A percentile compares a stretch with the other conserved stretches of the same genome.
These are phyloP conservation scores for Ceratocystis smalleyi DNA, from an alignment of 2,329 filamentous ascomycete species.

Conservation along the genomic window DNA sequence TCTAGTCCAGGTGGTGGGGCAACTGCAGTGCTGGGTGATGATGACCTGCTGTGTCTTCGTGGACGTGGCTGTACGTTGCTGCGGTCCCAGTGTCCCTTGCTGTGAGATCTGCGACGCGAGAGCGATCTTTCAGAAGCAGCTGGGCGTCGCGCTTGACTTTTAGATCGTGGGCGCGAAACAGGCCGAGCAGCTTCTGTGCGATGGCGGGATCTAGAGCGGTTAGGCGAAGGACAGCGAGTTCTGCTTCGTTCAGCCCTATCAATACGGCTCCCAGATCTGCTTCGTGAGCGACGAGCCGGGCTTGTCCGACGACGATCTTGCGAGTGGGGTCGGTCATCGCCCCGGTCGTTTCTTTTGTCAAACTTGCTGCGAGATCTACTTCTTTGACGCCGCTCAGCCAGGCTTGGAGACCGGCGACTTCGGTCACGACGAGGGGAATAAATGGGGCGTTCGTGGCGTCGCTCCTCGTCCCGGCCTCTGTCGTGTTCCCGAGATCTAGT, in stretches of 20 bases:
- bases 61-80: slow-evolving; percentile 25
- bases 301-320: slow-evolving; percentile 22
- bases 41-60: slow-evolving; percentile 30
- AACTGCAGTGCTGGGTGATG: slow-evolving; percentile 25
- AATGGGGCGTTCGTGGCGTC: slow-evolving; percentile 26
- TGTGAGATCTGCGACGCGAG: slow-evolving; percentile 1
- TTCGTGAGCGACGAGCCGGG: slow-evolving; percentile 22
- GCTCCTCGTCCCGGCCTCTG: slow-evolving; percentile 13
- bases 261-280: slow-evolving; percentile 21
- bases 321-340: slow-evolving; percentile 17
- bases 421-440: slow-evolving; percentile 26
- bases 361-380: background rate
- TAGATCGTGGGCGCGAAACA: slow-evolving; percentile 10
- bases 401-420: slow-evolving; percentile 21
- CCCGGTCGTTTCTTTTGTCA: slow-evolving; percentile 25
- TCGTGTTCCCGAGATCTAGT: background rate
- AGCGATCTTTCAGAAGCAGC: slow-evolving; percentile 18
- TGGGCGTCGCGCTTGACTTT: slow-evolving; percentile 12
- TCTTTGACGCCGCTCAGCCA: slow-evolving; percentile 22
- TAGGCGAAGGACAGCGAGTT: slow-evolving; percentile 20
- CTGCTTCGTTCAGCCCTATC: slow-evolving; percentile 23
- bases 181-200: slow-evolving; percentile 13
- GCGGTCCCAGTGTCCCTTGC: slow-evolving; percentile 19
- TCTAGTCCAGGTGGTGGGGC: slow-evolving; percentile 29
- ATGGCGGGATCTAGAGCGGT: slow-evolving; percentile 18